phyloP scores from a whole-genome alignment of 331 rosid species.

The Cydonia oblonga region DNA sequence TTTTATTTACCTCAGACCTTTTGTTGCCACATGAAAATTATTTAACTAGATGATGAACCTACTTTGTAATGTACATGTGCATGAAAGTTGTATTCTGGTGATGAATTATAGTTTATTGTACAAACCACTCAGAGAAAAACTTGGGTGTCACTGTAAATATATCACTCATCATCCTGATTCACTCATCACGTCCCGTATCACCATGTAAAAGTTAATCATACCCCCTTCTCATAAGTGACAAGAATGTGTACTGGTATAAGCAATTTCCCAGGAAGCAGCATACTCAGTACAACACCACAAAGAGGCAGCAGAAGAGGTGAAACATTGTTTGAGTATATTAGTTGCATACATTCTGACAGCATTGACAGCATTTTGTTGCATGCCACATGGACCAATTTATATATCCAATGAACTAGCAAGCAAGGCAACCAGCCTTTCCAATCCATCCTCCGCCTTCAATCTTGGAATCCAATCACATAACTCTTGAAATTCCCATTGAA shows the following conservation, averaged over 20 bases:
- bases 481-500: not conserved
- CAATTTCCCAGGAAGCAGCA: conserved; percentile 4
- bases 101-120: not conserved
- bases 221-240: not conserved
- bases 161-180: not conserved
- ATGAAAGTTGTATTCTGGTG: not conserved
- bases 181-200: not conserved
- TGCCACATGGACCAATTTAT: not conserved
- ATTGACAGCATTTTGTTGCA: not conserved
- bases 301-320: not conserved
- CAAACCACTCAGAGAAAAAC: no score
- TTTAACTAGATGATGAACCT: not conserved
- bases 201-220: not conserved
- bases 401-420: not conserved
- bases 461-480: not conserved
- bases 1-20: not conserved
- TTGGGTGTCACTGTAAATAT: not conserved
- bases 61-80: not conserved
- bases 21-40: not conserved
- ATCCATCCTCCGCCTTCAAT: not conserved
- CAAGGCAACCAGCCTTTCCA: not conserved
- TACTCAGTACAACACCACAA: not conserved
- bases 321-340: not conserved
- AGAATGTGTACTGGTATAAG: not conserved
- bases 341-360: not conserved